A percentile compares a stretch with the other conserved stretches of the same genome.
Evolutionary conservation across 257 asterid species (phyloP).

Genomic region (Rubia yunnanensis): DNA sequence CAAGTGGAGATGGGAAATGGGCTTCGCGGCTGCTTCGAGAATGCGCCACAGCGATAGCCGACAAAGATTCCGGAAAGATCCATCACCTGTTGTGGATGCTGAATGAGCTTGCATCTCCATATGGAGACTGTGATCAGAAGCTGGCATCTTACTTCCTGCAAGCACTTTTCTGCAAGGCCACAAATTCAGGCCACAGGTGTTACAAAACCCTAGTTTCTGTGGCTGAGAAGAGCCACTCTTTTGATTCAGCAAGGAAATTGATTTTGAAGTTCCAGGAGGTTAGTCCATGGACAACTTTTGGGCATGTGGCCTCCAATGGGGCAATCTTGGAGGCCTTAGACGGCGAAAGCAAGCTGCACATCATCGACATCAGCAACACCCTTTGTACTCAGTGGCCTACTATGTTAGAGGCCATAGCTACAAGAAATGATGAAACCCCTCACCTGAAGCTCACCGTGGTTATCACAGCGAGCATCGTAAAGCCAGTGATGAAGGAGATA

Average conservation of each 20-base stretch:
- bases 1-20: constrained; percentile 40
- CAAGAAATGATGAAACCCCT: constrained; percentile 70
- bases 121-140: constrained; percentile 85
- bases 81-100: constrained; percentile 84
- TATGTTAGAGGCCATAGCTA: constrained; percentile 70
- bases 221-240: constrained; percentile 48
- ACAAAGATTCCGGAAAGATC: constrained; percentile 54
- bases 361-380: constrained; percentile 71
- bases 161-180: constrained; percentile 69
- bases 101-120: constrained; percentile 87
- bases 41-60: constrained; percentile 58
- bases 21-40: constrained; percentile 59
- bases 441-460: constrained; percentile 60
- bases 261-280: constrained; percentile 75
- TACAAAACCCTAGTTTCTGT: constrained; percentile 57
- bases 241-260: constrained; percentile 48
- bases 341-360: constrained; percentile 54
- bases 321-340: constrained; percentile 82
- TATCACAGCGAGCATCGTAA: constrained; percentile 26
- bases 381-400: constrained; percentile 97
- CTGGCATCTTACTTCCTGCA: constrained; percentile 75
- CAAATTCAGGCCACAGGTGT: constrained; percentile 56
- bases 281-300: constrained; percentile 96
- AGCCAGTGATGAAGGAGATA: constrained; percentile 61
- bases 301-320: constrained; percentile 88